A percentile compares a stretch with the other conserved stretches of the same genome.
These are phyloP conservation scores for Brettanomyces sp. DNA, from an alignment of 805 yeast species.

Conservation along the genomic window DNA sequence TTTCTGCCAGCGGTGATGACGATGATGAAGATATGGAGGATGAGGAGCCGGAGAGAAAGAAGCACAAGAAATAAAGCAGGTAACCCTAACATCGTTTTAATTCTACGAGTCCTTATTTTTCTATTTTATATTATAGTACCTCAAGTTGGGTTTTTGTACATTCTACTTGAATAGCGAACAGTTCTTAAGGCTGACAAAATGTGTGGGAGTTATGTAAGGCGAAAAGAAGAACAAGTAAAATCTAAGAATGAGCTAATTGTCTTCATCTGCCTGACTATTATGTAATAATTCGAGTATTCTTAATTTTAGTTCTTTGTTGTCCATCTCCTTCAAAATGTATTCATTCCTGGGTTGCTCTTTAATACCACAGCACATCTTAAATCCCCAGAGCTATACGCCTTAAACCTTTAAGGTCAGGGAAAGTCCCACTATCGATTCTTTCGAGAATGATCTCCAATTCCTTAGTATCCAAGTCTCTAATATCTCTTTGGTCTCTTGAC, in stretches of 20 bases:
- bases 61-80: constrained; percentile 7
- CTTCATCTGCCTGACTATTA: neutral
- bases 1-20: constrained; percentile 21
- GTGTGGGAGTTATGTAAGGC: no score
- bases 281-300: neutral
- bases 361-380: neutral
- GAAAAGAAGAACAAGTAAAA: no score
- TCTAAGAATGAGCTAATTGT: no score
- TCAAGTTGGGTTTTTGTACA: no score
- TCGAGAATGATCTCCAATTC: neutral
- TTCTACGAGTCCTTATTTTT: neutral
- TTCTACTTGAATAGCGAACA: no score
- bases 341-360: neutral
- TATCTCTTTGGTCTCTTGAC: neutral
- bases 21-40: constrained; percentile 51
- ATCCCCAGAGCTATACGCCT: neutral
- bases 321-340: neutral
- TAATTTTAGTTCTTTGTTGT: neutral
- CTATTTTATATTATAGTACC: no score
- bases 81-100: neutral
- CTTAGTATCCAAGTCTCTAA: neutral
- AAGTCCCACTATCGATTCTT: neutral
- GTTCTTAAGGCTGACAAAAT: no score
- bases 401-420: neutral
- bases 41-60: constrained; percentile 14